Base-by-base conservation (phyloP, 768 basidiomycete genomes). In the Paxillus involutus region DNA sequence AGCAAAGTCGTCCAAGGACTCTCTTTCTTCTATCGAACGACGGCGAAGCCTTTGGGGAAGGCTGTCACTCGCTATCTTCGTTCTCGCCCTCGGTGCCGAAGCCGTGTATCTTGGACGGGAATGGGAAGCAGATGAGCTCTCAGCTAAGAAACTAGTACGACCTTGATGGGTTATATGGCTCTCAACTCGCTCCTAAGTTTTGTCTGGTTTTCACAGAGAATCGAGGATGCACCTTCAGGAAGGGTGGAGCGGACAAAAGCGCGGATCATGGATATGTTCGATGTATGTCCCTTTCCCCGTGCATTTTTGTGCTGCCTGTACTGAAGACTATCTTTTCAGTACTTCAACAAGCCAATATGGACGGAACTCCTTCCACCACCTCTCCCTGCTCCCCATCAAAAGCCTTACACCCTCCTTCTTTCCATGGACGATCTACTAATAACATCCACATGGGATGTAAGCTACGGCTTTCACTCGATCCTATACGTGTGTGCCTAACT, bases 281-380 rank as follows among this genome's bases (percentile, higher is more conserved):
- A 85, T 60, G 90, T 91, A 66, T 44, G 86, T 73, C 26, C 7
- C 7, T 47, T 46, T 45, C 44, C 24, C 4, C 9, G 29, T 43
- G 26, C 19, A 46, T 24, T 40, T 13, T 11, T 4, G 3, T 24
- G 19, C 8, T 1, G 3, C 9, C 2, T 45, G 9, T 29, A 14
- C 36, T 58, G 21, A 55, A 21, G 32, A 47, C 32, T 2, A 0
- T 21, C 19, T 33, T 45, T 3, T 10, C 61, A 97, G 92, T 86
- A 85, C 68, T 94, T 98, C 73, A 92, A 87, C 66, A 90, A 98
- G 75, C 97, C 97, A 3, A 83, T 87, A 44, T 97, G 93, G 91
- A 78, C 88, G 29, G 93, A 95, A 66, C 81, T 99, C 2, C 82
- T 99, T 2, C 97, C 96, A 0, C 87, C 91, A 41, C 88, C 90